Conservation (phyloP, 352 stramenopile species). For the Halophytophthora batemanensis region DNA sequence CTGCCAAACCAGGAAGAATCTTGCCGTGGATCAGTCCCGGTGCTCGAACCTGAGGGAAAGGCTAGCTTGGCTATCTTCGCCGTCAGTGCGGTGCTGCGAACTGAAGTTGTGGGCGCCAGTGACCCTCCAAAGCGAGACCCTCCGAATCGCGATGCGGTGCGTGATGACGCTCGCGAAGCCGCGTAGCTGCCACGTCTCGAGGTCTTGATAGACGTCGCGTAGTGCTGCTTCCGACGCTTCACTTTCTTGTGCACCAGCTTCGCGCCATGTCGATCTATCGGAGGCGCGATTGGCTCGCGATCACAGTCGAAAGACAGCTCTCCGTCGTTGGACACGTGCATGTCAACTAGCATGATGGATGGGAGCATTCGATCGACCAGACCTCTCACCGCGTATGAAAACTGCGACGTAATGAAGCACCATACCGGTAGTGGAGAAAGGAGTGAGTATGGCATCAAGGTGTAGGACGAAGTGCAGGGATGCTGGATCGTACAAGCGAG, state of each 20-base stretch:
- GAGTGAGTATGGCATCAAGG: too few species aligned
- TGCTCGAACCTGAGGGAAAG: constrained; percentile 7
- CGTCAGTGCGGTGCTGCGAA: constrained; percentile 20
- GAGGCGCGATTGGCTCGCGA: constrained; percentile 7
- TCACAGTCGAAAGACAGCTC: constrained; percentile 18
- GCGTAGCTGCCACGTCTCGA: constrained; percentile 21
- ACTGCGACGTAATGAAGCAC: too few species aligned
- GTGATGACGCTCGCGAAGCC: constrained; percentile 32
- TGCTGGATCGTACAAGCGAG: too few species aligned
- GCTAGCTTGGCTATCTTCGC: constrained; percentile 34
- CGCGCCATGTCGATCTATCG: constrained; percentile 20
- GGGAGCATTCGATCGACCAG: constrained; percentile 20
- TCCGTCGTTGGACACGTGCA: constrained; percentile 11
- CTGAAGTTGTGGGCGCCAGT: constrained; percentile 7
- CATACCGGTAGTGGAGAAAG: too few species aligned
- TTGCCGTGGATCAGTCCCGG: constrained; percentile 3
- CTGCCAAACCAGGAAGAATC: constrained; percentile 13
- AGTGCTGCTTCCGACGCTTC: constrained; percentile 17
- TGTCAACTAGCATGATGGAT: constrained; percentile 11
- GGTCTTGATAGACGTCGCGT: constrained; percentile 10
- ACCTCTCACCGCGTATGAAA: constrained; percentile 15
- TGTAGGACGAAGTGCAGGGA: too few species aligned
- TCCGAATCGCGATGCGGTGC: constrained; percentile 27
- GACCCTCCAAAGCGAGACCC: constrained; percentile 9
- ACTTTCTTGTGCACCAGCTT: constrained; percentile 21